Conservation (phyloP, 305 asterid genomes). For the Solanum chacoense region DNA sequence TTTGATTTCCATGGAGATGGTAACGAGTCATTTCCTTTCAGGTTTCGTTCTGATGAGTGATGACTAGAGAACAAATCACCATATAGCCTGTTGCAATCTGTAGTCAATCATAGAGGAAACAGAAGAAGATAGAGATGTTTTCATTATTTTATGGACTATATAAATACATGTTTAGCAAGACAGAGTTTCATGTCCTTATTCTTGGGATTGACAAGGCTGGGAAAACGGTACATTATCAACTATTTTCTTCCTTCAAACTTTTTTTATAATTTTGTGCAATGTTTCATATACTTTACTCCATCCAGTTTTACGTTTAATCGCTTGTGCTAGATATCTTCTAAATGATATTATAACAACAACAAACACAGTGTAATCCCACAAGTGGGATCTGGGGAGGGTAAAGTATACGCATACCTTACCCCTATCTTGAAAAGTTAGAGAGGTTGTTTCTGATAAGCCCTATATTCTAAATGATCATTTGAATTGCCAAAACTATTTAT, state of each 20-base stretch:
- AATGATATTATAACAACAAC: neutral
- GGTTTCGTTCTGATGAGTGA: slow-evolving; percentile 5
- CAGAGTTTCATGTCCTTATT: slow-evolving; percentile 91
- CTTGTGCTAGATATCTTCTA: neutral
- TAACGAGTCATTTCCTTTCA: slow-evolving; percentile 7
- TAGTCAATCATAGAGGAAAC: slow-evolving; percentile 12
- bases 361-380: neutral
- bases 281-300: neutral
- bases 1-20: neutral
- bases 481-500: neutral
- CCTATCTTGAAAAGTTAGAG: neutral
- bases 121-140: slow-evolving; percentile 51
- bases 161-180: slow-evolving; percentile 82
- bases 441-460: neutral
- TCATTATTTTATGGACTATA: slow-evolving; percentile 85
- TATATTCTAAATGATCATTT: neutral
- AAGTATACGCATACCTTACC: neutral
- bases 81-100: slow-evolving; percentile 8
- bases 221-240: slow-evolving; percentile 57
- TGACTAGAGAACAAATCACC: neutral
- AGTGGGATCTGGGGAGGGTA: neutral
- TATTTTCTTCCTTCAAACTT: neutral
- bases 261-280: neutral
- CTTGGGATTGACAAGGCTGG: slow-evolving; percentile 97
- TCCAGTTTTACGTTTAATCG: neutral